Base-by-base conservation (phyloP, 768 basidiomycete genomes). In the Agaricus bisporus region DNA sequence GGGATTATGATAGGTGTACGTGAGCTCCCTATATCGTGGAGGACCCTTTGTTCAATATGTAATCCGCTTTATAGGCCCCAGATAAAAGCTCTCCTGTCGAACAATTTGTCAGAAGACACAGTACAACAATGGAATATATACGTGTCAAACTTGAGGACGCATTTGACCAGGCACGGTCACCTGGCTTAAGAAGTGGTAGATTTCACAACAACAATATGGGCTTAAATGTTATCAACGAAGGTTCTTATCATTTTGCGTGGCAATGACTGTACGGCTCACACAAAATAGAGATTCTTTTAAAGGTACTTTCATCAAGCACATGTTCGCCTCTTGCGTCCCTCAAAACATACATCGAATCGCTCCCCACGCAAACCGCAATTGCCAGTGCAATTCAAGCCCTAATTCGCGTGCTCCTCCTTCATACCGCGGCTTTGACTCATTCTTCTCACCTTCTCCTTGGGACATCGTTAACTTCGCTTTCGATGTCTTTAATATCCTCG, bases 401-500 rank as follows among this genome's bases (percentile, higher is more conserved):
- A 12, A 75, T 75, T 49, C 81, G 88, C 17, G 68, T 91, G n/a
- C 72, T 93, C 11, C 72, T 91, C 22, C 69, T 91, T 15, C 75
- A 88, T 59, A 83, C 85, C 0, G 83, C 90, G 4, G 67, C 70
- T 22, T 72, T 76, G 1, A 76, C 71, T 4, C 64, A 66, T 4
- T 82, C 82, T n/a, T 90, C 90, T 0, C 89, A 92, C 64, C 72
- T 92, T 14, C 72, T 91, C 12, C 75, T 91, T 11, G 91, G 91
- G 57, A 86, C 88, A 12, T 85, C 83, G 1, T 70, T 91, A n/a
- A 91, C 91, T 1, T 82, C 84, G 0, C 71, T 92, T 0, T 88
- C 90, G 0, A 77, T 91, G 29, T 79, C 81, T 18, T 68, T 91
- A 18, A 85, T 91, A 54, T 82, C 87, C 3, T 81, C 78, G 10